Evolutionary conservation across 345 rosid genomes (phyloP).

Genomic region (Mallotus nudiflorus): DNA sequence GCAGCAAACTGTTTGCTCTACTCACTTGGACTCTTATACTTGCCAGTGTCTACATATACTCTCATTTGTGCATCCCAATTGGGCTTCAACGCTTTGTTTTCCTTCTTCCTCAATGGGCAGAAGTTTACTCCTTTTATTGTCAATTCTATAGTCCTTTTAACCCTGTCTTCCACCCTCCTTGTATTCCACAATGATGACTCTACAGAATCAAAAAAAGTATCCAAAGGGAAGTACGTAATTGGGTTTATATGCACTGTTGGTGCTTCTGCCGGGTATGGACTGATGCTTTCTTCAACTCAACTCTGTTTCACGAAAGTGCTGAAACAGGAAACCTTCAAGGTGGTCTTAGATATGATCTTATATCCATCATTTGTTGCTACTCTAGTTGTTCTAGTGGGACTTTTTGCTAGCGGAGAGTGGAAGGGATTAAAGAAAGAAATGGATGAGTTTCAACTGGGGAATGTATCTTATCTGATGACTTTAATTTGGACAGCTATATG

Average conservation of each 20-base stretch:
- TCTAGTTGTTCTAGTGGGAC: constrained; percentile 7
- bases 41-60: constrained; percentile 44
- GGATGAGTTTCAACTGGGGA: constrained; percentile 16
- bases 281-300: constrained; percentile 30
- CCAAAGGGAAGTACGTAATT: constrained; percentile 32
- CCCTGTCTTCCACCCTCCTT: constrained; percentile 20
- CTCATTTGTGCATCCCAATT: constrained; percentile 50
- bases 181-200: constrained; percentile 4
- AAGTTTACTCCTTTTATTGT: constrained; percentile 22
- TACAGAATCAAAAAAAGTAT: not conserved
- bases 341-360: constrained; percentile 34
- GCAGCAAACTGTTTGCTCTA: constrained; percentile 22
- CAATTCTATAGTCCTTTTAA: constrained; percentile 16
- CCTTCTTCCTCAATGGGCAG: constrained; percentile 36
- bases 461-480: too few relatives aligned
- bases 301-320: constrained; percentile 37
- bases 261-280: too few relatives aligned
- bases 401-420: constrained; percentile 30
- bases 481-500: constrained; percentile 27
- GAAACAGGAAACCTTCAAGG: constrained; percentile 33
- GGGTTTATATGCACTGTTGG: too few relatives aligned
- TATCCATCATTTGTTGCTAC: constrained; percentile 14
- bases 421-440: constrained; percentile 18
- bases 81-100: constrained; percentile 41
- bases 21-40: constrained; percentile 27